Conservation (phyloP, 2,329 filamentous ascomycete genomes). For the Cordyceps javanica region DNA sequence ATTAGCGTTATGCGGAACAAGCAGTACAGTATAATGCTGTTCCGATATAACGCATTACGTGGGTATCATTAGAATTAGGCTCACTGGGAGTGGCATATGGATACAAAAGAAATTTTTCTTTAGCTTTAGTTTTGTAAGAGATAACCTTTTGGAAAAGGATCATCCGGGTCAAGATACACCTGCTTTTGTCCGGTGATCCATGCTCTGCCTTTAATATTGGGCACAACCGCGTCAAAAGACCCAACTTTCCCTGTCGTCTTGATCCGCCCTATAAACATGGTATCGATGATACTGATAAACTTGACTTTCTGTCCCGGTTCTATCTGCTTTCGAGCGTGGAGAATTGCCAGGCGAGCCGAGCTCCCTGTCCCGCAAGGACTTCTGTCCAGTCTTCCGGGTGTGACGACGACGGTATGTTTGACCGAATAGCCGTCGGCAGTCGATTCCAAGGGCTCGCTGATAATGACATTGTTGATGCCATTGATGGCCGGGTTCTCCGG, state of each 20-base stretch:
- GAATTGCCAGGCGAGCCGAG: constrained; percentile 34
- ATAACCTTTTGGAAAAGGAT: constrained; percentile 32
- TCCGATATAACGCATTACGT: too few species aligned
- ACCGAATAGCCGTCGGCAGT: constrained; percentile 22
- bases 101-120: not conserved
- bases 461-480: constrained; percentile 33
- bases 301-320: constrained; percentile 29
- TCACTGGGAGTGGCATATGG: too few species aligned
- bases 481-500: constrained; percentile 36
- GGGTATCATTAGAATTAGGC: too few species aligned
- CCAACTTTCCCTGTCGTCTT: constrained; percentile 32
- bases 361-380: constrained; percentile 42
- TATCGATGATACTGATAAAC: constrained; percentile 36
- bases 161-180: constrained; percentile 33
- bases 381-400: constrained; percentile 37
- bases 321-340: constrained; percentile 34
- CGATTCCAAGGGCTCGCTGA: constrained; percentile 28
- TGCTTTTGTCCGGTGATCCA: constrained; percentile 41
- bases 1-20: too few species aligned
- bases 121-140: not conserved
- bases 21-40: too few species aligned
- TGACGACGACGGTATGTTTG: constrained; percentile 36
- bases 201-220: constrained; percentile 34
- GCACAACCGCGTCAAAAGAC: constrained; percentile 31
- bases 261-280: constrained; percentile 34